Conservation (phyloP, 441 rosid genomes). For the Viola pubescens region DNA sequence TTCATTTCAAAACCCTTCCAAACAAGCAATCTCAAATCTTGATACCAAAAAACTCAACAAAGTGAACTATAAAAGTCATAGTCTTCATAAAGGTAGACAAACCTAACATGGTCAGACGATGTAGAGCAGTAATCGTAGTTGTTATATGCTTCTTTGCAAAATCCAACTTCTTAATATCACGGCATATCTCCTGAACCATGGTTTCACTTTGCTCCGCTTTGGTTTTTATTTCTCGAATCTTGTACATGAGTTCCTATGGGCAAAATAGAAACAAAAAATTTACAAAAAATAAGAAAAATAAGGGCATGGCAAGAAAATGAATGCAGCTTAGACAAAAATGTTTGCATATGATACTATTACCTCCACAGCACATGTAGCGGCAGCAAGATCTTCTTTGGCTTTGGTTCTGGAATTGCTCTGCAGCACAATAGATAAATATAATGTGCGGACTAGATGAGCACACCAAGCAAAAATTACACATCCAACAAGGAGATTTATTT, state of each 20-base stretch:
- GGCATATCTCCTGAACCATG: conserved; percentile 99
- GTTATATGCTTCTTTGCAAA: conserved; percentile 99
- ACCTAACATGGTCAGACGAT: conserved; percentile 99
- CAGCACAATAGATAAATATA: conserved; percentile 16
- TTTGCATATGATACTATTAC: conserved; percentile 22
- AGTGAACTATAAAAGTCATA: too few species aligned
- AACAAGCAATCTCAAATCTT: too few species aligned
- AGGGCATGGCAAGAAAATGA: not conserved
- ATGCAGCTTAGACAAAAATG: conserved; percentile 8
- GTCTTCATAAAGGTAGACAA: conserved; percentile 17
- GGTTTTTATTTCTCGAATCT: conserved; percentile 93
- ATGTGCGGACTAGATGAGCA: not conserved
- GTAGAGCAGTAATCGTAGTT: conserved; percentile 97
- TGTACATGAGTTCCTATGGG: conserved; percentile 80
- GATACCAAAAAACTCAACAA: too few species aligned
- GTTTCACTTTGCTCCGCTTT: conserved; percentile 99
- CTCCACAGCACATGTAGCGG: conserved; percentile 95
- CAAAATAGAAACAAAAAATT: conserved; percentile 17
- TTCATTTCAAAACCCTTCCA: too few species aligned
- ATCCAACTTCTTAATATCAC: conserved; percentile 98
- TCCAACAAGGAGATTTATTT: too few species aligned
- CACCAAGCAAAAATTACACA: too few species aligned
- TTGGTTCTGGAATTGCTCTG: conserved; percentile 98
- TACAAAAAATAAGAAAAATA: not conserved
- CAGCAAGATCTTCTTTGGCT: conserved; percentile 99